Evolutionary conservation across 2,329 filamentous ascomycete genomes (phyloP), one percentile per base, ranked within the genome.

Genomic region (Talaromyces sp.): DNA sequence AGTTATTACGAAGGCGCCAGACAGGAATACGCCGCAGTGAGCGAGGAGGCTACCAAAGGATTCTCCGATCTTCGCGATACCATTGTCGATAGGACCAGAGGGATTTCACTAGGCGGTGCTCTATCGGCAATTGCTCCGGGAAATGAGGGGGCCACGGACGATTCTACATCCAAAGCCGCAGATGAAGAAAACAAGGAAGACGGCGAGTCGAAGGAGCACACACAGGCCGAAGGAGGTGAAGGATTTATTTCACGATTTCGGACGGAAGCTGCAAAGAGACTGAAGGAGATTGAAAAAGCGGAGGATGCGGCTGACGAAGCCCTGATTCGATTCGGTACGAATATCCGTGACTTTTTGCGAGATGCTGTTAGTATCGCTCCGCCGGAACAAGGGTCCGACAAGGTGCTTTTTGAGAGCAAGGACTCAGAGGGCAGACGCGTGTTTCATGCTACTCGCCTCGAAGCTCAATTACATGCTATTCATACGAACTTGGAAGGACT

Each of bases 271-370:
- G 80, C 89, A 25, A 91, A 91, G 74, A 84, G 91, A 50, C 78
- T 97, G 60, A 94, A 90, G 69, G 91, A 97, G 60, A 86, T 97
- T 19, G 89, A 97, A 69, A 85, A 85, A 65, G 94, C 93, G 11
- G 94, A 99, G 74, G 93, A 97, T 69, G 93, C 93, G 3, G 94
- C 94, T 7, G 94, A 99, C 71, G 94, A 97, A 73, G 94, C 94
- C 0, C 83, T 99, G 9, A 78, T 97, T 64, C 89, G 90, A 64
- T 97, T 97, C 67, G 94, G 94, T 21, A 85, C 86, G 59, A 97
- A 94, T 66, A 85, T 99, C 51, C 84, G 90, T 37, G 89, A 93
- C 73, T 97, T 96, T 76, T 79, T 99, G 62, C 85, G 87, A 54
- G 93, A 99, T 64, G 94, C 94, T 53, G 89, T 99, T 58, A 91